Conservation (phyloP, 805 yeast species). For the Ogataea nonfermentans region DNA sequence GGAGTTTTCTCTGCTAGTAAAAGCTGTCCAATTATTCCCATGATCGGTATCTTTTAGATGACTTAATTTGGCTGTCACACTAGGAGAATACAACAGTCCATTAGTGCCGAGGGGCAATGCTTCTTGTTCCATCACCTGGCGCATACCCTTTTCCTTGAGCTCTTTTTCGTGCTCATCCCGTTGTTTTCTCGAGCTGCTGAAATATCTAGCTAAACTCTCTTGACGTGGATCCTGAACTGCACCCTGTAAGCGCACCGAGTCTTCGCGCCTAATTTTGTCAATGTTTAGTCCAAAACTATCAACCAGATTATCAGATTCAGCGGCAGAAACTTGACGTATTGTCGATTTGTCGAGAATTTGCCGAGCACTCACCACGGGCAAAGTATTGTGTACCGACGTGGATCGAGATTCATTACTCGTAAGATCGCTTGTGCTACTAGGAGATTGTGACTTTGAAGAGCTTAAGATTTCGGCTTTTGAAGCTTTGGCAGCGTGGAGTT, state of each 20-base stretch:
- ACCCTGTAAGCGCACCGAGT: not conserved
- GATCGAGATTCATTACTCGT: slow-evolving; percentile 2
- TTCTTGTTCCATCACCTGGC: slow-evolving; percentile 2
- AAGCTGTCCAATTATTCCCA: slow-evolving; percentile 17
- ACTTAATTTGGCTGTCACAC: slow-evolving; percentile 20
- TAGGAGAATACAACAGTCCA: slow-evolving; percentile 25
- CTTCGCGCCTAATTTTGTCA: slow-evolving; percentile 4
- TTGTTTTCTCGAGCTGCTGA: slow-evolving; percentile 1
- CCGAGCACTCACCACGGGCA: not conserved
- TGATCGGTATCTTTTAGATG: slow-evolving; percentile 5
- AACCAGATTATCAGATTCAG: slow-evolving; percentile 4
- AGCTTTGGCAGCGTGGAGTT: too few species aligned
- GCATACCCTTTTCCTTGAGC: slow-evolving; percentile 19
- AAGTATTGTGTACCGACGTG: slow-evolving; percentile 1
- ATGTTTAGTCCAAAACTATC: slow-evolving; percentile 6
- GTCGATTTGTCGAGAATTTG: slow-evolving; percentile 4
- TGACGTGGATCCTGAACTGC: slow-evolving; percentile 1
- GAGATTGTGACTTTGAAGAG: not conserved
- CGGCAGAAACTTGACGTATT: slow-evolving; percentile 5
- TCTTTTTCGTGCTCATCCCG: slow-evolving; percentile 18
- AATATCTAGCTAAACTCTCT: slow-evolving; percentile 3
- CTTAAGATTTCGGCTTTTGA: too few species aligned
- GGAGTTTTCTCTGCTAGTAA: slow-evolving; percentile 9
- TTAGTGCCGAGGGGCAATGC: slow-evolving; percentile 10
- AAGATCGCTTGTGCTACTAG: not conserved